Conservation (phyloP, 2,329 filamentous ascomycete species). For the Penicillium psychrosexuale region DNA sequence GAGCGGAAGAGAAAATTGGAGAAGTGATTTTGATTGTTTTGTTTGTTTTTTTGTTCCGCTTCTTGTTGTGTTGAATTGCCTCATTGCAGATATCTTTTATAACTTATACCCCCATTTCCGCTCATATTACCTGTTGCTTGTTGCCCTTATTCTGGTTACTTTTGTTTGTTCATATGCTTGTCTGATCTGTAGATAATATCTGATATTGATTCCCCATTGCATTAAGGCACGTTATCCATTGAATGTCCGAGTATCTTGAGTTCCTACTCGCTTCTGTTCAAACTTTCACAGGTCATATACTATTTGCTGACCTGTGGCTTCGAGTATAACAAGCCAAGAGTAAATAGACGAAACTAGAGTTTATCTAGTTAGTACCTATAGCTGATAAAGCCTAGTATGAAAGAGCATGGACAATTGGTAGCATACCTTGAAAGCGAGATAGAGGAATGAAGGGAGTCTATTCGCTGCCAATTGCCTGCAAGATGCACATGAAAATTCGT, state of each 20-base stretch:
- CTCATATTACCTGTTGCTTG: background rate
- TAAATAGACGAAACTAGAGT: background rate
- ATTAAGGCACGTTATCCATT: background rate
- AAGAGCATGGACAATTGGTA: background rate
- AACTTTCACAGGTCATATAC: background rate
- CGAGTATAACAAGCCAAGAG: background rate
- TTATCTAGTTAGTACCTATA: conserved; percentile 13
- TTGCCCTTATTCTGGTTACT: background rate
- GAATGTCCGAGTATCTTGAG: too few relatives aligned
- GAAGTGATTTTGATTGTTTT: conserved; percentile 13
- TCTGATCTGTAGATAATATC: background rate
- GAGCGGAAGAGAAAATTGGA: conserved; percentile 49
- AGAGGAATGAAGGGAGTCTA: background rate
- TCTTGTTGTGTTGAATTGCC: background rate
- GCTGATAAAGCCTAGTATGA: background rate
- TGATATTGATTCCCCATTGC: background rate
- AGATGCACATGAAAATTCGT: background rate
- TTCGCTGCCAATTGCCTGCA: background rate
- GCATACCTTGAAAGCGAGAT: background rate
- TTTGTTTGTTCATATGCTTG: background rate
- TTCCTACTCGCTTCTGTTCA: background rate
- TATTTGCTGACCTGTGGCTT: background rate
- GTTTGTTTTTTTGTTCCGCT: background rate
- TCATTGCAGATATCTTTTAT: background rate
- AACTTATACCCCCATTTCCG: conserved; percentile 8